Evolutionary conservation across 2,329 filamentous ascomycete genomes (phyloP).

Genomic region (Ploettnerulaceae sp.): DNA sequence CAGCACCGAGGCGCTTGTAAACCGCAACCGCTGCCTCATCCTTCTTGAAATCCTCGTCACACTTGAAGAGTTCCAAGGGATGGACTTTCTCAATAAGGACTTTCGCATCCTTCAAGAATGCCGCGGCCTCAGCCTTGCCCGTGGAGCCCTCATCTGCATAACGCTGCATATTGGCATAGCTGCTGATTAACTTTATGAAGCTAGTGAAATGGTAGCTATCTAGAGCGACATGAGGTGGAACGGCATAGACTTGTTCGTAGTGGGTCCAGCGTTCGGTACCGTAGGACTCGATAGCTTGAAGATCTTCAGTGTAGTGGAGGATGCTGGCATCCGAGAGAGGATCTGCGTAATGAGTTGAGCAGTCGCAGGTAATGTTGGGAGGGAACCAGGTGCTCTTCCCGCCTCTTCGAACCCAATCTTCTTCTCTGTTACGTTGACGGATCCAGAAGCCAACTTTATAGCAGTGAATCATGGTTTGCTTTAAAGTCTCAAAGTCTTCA

Average conservation of each 20-base stretch:
- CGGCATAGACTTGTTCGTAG: background rate
- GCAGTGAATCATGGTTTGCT: background rate
- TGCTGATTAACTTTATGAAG: background rate
- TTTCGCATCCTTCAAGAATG: background rate
- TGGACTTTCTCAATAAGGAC: background rate
- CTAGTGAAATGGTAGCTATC: background rate
- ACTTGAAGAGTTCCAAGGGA: background rate
- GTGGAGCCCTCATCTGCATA: conserved; percentile 2
- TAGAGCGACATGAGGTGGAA: background rate
- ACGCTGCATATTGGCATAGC: conserved; percentile 2
- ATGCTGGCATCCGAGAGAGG: conserved; percentile 4
- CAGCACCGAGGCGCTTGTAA: background rate
- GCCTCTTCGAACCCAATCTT: background rate
- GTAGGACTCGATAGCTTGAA: background rate
- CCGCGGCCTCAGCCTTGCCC: background rate
- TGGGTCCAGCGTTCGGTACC: background rate
- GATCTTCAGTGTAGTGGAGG: background rate
- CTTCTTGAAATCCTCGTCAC: conserved; percentile 1
- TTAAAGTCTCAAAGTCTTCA: background rate
- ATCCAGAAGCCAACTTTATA: conserved; percentile 3
- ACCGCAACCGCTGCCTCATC: background rate
- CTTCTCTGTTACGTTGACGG: conserved; percentile 4
- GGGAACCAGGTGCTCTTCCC: background rate
- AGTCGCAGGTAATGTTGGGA: background rate
- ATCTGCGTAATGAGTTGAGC: background rate